Evolutionary conservation across 306 rosid genomes (phyloP).

Genomic region (Boehmeria nivea): DNA sequence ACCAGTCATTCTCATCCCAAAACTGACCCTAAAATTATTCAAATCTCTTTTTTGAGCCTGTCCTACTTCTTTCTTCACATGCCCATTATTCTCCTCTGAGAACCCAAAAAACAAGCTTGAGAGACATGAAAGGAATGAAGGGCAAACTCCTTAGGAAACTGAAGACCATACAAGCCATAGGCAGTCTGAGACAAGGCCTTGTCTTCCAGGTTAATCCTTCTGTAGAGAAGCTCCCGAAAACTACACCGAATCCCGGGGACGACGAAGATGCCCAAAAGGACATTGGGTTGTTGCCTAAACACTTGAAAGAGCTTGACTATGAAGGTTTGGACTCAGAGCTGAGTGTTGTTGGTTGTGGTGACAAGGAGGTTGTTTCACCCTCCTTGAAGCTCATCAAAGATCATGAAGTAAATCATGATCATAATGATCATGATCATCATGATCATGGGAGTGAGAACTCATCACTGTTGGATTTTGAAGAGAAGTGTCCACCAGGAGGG

Average conservation of each 20-base stretch:
- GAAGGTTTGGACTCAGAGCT: conserved; percentile 32
- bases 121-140: conserved; percentile 44
- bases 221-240: conserved; percentile 31
- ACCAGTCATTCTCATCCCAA: conserved; percentile 31
- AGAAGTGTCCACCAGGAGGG: conserved; percentile 75
- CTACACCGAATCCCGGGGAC: conserved; percentile 28
- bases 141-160: conserved; percentile 50
- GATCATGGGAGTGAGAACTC: conserved; percentile 12
- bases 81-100: conserved; percentile 26
- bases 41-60: conserved; percentile 21
- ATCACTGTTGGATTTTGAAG: conserved; percentile 55
- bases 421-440: conserved; percentile 22
- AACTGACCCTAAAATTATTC: conserved; percentile 13
- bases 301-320: conserved; percentile 34
- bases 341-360: conserved; percentile 9
- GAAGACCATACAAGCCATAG: conserved; percentile 48
- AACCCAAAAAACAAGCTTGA: conserved; percentile 10
- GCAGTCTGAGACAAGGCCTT: conserved; percentile 51
- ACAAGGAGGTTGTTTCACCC: conserved; percentile 24
- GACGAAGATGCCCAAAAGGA: conserved; percentile 30
- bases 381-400: conserved; percentile 20
- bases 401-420: conserved; percentile 3
- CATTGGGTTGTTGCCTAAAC: conserved; percentile 23
- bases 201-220: conserved; percentile 46
- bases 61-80: conserved; percentile 21